Evolutionary conservation across 352 stramenopile species (phyloP), one percentile per base, ranked within the genome.

Genomic region (Pythium myriotylum): DNA sequence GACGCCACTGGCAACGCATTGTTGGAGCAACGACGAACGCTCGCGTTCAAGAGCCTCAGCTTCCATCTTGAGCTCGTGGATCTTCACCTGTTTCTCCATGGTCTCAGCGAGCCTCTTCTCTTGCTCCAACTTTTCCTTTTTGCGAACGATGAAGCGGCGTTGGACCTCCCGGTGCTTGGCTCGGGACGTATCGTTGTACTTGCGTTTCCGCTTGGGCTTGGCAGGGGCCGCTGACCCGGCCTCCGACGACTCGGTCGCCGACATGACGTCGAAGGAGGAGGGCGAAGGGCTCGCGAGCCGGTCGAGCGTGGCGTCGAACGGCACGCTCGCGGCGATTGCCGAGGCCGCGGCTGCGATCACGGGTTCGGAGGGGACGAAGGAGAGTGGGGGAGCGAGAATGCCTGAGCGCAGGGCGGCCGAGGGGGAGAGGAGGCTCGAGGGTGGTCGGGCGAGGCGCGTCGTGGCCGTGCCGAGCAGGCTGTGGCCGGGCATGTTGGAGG

Each of bases 151-250:
- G 47, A 73, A 73, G 6, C 66, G 66, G 10, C 66, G 66, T 47
- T 73, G 66, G 17, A 73, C 66, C 39, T 73, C 66, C 13, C 66
- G 59, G 52, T 73, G 66, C 59, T 73, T 73, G 59, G 65, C 65
- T 14, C 65, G 65, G 0, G 65, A 68, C 7, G 23, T 52, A 22
- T 65, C 65, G 37, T 55, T 68, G 65, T 73, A 73, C 29, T 62
- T 64, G 47, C 65, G 59, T 29, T 62, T 63, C 22, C 65, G 65
- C 50, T 73, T 73, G 56, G 51, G 37, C 46, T 54, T 52, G 37
- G 24, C 39, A 1, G 51, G n/a, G 2, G 52, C 17, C 43, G 51
- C 16, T 3, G 41, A 45, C 27, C 54, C 48, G 54, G 40, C 45
- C 16, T 67, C 59, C 3, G 42, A 55, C 43, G 59, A 60, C 35